Base-by-base conservation (phyloP, 495 filamentous ascomycete genomes). In the Aspergillus steynii region DNA sequence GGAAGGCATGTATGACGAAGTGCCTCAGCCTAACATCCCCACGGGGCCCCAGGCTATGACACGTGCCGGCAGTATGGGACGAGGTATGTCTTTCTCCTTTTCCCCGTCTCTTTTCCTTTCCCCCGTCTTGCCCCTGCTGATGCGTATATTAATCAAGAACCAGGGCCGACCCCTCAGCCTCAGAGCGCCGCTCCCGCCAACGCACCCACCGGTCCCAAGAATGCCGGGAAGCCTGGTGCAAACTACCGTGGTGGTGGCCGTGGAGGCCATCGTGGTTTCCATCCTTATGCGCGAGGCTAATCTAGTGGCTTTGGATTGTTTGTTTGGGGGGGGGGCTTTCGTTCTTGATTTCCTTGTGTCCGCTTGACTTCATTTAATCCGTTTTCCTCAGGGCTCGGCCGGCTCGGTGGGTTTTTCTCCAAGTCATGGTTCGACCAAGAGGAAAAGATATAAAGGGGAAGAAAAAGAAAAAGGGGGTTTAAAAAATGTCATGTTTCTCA, bases 1-100 rank as follows among this genome's bases (percentile, higher is more conserved):
- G 94, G 95, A 99, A 74, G 95, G 95, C 58, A 99, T 99, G 95
- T 99, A 99, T 73, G 95, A 99, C 71, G 95, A 97, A 71, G 92
- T 96, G 1, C 96, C 96, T 27, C 92, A 93, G 68, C 93, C 93
- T 8, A 86, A 88, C 59, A 84, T 88, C 58, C 80, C 79, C 54
- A 71, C 74, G 3, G 84, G 83, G 53, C 82, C 83, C 27, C 69
- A 77, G 50, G 78, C 82, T 50, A 82, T 83, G 62, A 77, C 74
- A 55, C 73, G 80, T 29, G 71, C 71, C 26, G 76, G 81, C 29
- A 78, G 79, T 54, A 80, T 85, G 49, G 80, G 84, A 51, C 72
- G 84, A 50, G 83, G 85, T 72, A 77, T 68, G 68, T 68, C 45
- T 34, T 50, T 29, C n/a, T 14, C 42, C 54, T 14, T 27, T 60